Evolutionary conservation across 1,284 basidiomycete species (phyloP).

Genomic region (Ustilago trichophora): DNA sequence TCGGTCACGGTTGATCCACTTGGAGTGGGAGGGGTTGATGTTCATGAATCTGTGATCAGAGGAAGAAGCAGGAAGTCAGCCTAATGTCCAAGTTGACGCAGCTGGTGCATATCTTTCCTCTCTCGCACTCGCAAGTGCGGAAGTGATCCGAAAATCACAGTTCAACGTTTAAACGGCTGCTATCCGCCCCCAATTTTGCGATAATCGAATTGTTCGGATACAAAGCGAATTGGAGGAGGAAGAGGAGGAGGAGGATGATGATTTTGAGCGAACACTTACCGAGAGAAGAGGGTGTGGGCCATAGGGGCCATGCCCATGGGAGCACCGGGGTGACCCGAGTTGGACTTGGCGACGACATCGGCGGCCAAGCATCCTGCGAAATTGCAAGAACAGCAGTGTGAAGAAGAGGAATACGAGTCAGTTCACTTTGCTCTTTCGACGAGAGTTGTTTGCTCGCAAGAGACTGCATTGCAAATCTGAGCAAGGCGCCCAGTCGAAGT

Average conservation of each 20-base stretch:
- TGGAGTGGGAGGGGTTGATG: slow-evolving; percentile 84
- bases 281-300: slow-evolving; percentile 85
- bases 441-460: not conserved
- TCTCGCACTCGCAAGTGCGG: too few relatives aligned
- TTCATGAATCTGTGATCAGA: slow-evolving; percentile 76
- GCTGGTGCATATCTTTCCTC: too few relatives aligned
- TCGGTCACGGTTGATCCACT: slow-evolving; percentile 73
- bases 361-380: slow-evolving; percentile 52
- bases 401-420: not conserved
- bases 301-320: slow-evolving; percentile 81
- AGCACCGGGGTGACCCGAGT: slow-evolving; percentile 74
- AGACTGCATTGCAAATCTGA: not conserved
- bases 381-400: not conserved
- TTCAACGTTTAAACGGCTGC: too few relatives aligned
- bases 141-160: too few relatives aligned
- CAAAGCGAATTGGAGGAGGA: too few relatives aligned
- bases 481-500: too few relatives aligned
- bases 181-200: too few relatives aligned
- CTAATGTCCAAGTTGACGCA: not conserved
- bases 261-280: slow-evolving; percentile 68
- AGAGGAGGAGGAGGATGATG: too few relatives aligned
- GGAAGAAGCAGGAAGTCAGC: slow-evolving; percentile 1
- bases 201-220: too few relatives aligned
- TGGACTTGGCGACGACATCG: slow-evolving; percentile 69
- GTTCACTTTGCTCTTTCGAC: not conserved